phyloP scores from a whole-genome alignment of 2,329 filamentous ascomycete genomes.

The Periconia macrospinosa region DNA sequence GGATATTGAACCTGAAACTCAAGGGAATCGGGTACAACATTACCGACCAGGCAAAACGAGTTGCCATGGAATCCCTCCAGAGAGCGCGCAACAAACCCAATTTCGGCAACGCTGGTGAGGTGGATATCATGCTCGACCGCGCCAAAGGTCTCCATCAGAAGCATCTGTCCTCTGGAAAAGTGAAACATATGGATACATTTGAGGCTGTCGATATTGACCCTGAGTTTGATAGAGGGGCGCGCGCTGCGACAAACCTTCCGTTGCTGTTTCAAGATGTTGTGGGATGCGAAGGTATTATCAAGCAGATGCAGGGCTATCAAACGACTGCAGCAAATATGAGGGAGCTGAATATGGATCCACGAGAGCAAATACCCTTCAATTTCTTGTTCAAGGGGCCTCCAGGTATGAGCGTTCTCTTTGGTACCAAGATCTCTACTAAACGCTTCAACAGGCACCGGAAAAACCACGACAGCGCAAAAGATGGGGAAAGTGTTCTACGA shows the following conservation, averaged over 20 bases:
- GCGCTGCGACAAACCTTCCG: slow-evolving; percentile 51
- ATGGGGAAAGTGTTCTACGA: slow-evolving; percentile 78
- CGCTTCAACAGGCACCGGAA: slow-evolving; percentile 61
- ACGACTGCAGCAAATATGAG: slow-evolving; percentile 56
- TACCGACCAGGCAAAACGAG: slow-evolving; percentile 53
- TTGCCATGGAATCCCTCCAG: slow-evolving; percentile 61
- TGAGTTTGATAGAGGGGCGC: slow-evolving; percentile 58
- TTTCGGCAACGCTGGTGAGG: slow-evolving; percentile 74
- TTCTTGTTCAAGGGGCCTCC: slow-evolving; percentile 70
- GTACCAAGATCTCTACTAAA: slow-evolving; percentile 1
- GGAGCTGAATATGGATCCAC: slow-evolving; percentile 56
- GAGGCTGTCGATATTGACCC: slow-evolving; percentile 60
- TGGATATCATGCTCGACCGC: slow-evolving; percentile 67
- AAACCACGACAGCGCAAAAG: slow-evolving; percentile 71
- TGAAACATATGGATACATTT: slow-evolving; percentile 32
- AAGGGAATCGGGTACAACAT: slow-evolving; percentile 57
- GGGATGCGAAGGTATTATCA: slow-evolving; percentile 60
- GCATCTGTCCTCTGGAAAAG: slow-evolving; percentile 37
- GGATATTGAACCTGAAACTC: slow-evolving; percentile 67
- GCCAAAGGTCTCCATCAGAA: slow-evolving; percentile 59
- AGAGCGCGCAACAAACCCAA: slow-evolving; percentile 64
- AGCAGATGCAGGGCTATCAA: slow-evolving; percentile 59
- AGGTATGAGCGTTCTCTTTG: slow-evolving; percentile 45
- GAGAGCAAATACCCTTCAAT: slow-evolving; percentile 64
- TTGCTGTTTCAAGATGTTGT: slow-evolving; percentile 62